phyloP scores from a whole-genome alignment of 2,329 filamentous ascomycete species.

The Dactylellina leptospora region DNA sequence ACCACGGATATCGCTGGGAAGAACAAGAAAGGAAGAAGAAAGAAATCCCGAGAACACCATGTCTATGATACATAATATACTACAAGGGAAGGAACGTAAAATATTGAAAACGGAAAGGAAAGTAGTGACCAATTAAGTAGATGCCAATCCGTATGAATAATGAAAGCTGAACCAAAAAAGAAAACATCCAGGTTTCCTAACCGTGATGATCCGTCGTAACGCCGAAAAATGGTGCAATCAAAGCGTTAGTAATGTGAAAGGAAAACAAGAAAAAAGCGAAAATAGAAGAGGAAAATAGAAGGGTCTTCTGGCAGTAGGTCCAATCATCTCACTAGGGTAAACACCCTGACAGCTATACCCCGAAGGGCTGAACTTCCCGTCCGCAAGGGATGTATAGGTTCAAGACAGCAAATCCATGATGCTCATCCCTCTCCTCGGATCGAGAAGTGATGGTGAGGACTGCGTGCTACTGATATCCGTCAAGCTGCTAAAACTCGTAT shows the following conservation, averaged over 20 bases:
- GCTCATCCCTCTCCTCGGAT: conserved; percentile 37
- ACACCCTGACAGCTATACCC: background rate
- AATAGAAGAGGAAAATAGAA: background rate
- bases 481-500: conserved; percentile 46
- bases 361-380: background rate
- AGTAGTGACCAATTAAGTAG: background rate
- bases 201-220: background rate
- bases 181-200: background rate
- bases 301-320: too few species aligned
- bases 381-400: too few species aligned
- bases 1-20: too few species aligned
- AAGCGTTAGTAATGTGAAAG: too few species aligned
- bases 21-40: conserved; percentile 2
- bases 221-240: conserved; percentile 8
- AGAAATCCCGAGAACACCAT: conserved; percentile 21
- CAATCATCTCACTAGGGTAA: background rate
- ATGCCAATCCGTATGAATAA: background rate
- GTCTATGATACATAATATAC: conserved; percentile 48
- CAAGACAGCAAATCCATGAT: conserved; percentile 36
- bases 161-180: background rate
- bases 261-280: background rate
- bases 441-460: conserved; percentile 17
- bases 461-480: conserved; percentile 30
- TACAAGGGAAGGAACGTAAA: conserved; percentile 10
- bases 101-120: conserved; percentile 17